Evolutionary conservation across 2,329 filamentous ascomycete species (phyloP).

Genomic region (Fusarium anguioides): DNA sequence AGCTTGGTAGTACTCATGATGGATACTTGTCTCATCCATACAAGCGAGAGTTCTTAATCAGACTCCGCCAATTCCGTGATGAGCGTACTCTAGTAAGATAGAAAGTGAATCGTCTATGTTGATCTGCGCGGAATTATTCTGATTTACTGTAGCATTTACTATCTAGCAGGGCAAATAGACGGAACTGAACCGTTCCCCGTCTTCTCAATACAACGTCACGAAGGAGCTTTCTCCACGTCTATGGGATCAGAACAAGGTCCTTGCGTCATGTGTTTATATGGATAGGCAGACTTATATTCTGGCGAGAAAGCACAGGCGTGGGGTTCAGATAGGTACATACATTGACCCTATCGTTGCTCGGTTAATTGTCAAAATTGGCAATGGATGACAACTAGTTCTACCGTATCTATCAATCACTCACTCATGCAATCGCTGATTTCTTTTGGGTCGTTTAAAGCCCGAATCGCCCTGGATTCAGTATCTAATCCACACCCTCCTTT

Average conservation of each 20-base stretch:
- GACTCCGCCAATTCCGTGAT: background rate
- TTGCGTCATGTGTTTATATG: constrained; percentile 38
- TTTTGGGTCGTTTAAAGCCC: constrained; percentile 17
- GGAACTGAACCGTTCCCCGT: constrained; percentile 39
- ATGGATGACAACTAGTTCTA: constrained; percentile 5
- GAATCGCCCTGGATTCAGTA: constrained; percentile 36
- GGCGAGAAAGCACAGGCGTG: constrained; percentile 45
- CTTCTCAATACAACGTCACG: constrained; percentile 9
- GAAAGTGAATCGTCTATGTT: constrained; percentile 23
- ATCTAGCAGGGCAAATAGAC: constrained; percentile 31
- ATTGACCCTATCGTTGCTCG: constrained; percentile 11
- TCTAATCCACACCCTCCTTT: constrained; percentile 32
- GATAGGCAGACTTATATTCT: constrained; percentile 35
- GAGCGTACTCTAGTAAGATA: background rate
- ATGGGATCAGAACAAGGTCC: constrained; percentile 30
- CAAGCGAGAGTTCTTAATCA: constrained; percentile 11
- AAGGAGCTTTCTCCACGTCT: constrained; percentile 17
- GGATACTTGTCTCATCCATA: constrained; percentile 22
- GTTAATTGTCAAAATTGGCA: constrained; percentile 1
- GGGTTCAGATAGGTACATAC: too few relatives aligned
- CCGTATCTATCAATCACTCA: background rate
- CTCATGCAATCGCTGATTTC: background rate
- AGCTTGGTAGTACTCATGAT: constrained; percentile 12
- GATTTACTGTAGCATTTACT: background rate
- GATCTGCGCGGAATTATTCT: constrained; percentile 37